phyloP scores from a whole-genome alignment of 345 rosid genomes.

The Mangifera indica region DNA sequence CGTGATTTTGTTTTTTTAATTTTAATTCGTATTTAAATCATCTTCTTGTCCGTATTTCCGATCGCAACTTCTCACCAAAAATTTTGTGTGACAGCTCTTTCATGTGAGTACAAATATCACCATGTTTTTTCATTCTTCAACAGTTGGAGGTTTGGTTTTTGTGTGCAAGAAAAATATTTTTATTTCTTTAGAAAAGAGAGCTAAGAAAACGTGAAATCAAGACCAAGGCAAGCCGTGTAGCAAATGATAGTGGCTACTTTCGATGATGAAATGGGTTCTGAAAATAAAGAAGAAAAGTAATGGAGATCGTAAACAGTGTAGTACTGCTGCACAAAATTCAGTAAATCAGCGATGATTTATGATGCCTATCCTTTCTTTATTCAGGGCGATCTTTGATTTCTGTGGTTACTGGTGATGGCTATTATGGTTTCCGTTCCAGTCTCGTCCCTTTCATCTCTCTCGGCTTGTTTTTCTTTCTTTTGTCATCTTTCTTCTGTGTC shows the following conservation, averaged over 20 bases:
- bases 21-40: neutral
- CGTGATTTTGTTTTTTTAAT: neutral
- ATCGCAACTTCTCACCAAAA: neutral
- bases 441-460: constrained; percentile 48
- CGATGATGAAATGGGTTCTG: constrained; percentile 20
- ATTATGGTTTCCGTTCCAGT: constrained; percentile 52
- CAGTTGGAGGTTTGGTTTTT: constrained; percentile 18
- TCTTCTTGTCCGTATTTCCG: neutral
- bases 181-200: constrained; percentile 30
- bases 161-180: constrained; percentile 27
- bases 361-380: constrained; percentile 31
- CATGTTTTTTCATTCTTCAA: constrained; percentile 15
- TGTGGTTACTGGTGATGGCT: constrained; percentile 26
- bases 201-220: constrained; percentile 4
- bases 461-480: constrained; percentile 21
- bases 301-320: constrained; percentile 8
- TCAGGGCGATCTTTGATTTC: constrained; percentile 34
- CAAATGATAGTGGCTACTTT: neutral
- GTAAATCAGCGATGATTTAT: constrained; percentile 22
- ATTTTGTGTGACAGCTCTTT: neutral
- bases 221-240: constrained; percentile 4
- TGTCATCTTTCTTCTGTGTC: constrained; percentile 33
- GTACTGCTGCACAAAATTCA: constrained; percentile 22
- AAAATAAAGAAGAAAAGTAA: neutral
- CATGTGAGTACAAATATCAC: constrained; percentile 4